Evolutionary conservation across 495 filamentous ascomycete genomes (phyloP), one percentile per base, ranked within the genome.

Genomic region (Xylaria cubensis): DNA sequence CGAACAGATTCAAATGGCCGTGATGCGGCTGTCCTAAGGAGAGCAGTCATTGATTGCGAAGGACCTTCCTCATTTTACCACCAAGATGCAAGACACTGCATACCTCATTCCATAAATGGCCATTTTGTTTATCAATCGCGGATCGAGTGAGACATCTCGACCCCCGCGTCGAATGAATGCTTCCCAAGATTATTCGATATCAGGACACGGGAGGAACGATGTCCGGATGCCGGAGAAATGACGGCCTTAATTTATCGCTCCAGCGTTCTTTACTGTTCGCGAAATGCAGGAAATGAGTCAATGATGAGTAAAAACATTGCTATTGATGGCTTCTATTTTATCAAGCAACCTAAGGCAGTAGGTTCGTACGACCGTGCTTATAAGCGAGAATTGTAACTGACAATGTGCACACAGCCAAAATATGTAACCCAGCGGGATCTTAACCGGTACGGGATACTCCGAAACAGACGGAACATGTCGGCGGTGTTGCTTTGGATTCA

Each of bases 11-110:
- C n/a, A 13, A 59, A 58, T 46, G 36, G 36, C 24, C 29, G 32
- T 61, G 53, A 24, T 61, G 21, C 51, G 41, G 41, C 67, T 53
- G 19, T 19, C 29, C 19, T 64, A 55, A 29, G 7, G n/a, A 50
- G 46, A 36, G 19, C 19, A 15, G 58, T 44, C 41, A 50, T 51
- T 62, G 55, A 62, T 24, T 32, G 29, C 39, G 56, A 59, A 48
- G 36, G 58, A 63, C 58, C 68, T 70, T 64, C 68, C 58, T 21
- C 17, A 64, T 63, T 63, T 64, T 59, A 70, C 53, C 68, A 41
- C 44, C 42, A 48, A n/a, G 56, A 63, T 42, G 42, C 39, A 62
- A 70, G 55, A 53, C 32, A 62, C 41, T 51, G 42, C 56, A 70
- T 17, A 50, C 32, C n/a, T 50, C 26, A 63, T 41, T 62, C 56